Evolutionary conservation across 2,329 filamentous ascomycete genomes (phyloP).

Genomic region (Aspergillus fischeri): DNA sequence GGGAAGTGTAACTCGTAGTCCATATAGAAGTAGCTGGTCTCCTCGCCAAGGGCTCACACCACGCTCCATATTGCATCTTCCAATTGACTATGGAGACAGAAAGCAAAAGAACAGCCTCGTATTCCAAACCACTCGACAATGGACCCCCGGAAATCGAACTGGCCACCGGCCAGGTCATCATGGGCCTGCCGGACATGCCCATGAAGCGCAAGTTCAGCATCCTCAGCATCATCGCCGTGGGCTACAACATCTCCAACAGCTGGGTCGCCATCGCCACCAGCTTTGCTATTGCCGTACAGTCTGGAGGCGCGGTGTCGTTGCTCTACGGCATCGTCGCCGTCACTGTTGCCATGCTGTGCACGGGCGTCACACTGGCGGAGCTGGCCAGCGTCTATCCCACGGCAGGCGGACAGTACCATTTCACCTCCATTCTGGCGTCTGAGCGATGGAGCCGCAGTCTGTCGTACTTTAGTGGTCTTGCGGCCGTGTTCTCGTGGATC

Average conservation of each 20-base stretch:
- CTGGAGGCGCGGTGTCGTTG: constrained; percentile 17
- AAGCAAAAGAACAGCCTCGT: background rate
- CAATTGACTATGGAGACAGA: background rate
- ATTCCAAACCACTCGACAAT: background rate
- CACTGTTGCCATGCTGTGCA: constrained; percentile 17
- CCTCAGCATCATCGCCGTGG: constrained; percentile 20
- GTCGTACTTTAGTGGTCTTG: constrained; percentile 19
- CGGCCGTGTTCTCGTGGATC: constrained; percentile 20
- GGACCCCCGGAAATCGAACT: constrained; percentile 11
- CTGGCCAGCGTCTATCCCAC: constrained; percentile 27
- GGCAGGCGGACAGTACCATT: constrained; percentile 28
- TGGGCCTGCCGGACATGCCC: constrained; percentile 14
- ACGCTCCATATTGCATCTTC: background rate
- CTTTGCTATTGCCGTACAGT: constrained; percentile 23
- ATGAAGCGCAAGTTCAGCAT: constrained; percentile 22
- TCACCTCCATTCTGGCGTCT: constrained; percentile 24
- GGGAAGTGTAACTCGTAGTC: background rate
- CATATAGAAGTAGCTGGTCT: background rate
- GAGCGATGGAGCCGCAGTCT: constrained; percentile 19
- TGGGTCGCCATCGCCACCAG: constrained; percentile 23
- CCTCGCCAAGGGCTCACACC: background rate
- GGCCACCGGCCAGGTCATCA: constrained; percentile 17
- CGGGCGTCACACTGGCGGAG: constrained; percentile 23
- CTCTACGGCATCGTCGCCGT: constrained; percentile 21
- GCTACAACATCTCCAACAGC: constrained; percentile 23